These are phyloP conservation scores for Pythium scleroteichum DNA, from an alignment of 352 stramenopile genomes.

Conservation along the genomic window DNA sequence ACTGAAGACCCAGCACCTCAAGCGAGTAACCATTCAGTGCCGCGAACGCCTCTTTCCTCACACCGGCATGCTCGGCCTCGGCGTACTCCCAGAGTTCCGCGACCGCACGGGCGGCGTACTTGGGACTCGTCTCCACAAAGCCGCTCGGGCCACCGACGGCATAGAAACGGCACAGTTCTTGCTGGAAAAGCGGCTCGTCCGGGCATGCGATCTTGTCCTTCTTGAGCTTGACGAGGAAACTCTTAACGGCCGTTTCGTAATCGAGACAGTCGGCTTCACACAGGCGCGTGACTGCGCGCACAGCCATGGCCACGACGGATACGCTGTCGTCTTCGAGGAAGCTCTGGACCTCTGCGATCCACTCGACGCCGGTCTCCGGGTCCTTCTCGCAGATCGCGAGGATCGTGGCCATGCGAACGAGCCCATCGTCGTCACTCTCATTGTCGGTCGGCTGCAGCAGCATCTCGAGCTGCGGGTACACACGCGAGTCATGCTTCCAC, in stretches of 20 bases:
- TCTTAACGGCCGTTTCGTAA: conserved; percentile 78
- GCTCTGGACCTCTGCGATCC: conserved; percentile 58
- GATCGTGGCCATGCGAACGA: conserved; percentile 65
- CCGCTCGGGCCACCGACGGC: conserved; percentile 26
- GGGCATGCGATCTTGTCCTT: conserved; percentile 62
- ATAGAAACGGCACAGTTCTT: conserved; percentile 61
- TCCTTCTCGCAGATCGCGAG: conserved; percentile 62
- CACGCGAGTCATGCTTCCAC: conserved; percentile 63
- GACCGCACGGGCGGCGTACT: conserved; percentile 46
- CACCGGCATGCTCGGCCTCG: conserved; percentile 31
- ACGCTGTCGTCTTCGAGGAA: conserved; percentile 53
- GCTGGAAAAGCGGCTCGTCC: conserved; percentile 50
- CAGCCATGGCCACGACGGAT: conserved; percentile 60
- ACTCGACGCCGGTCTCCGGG: conserved; percentile 67
- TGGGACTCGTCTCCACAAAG: conserved; percentile 43
- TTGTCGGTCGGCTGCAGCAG: conserved; percentile 43
- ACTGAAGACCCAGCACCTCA: conserved; percentile 40
- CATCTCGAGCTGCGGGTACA: conserved; percentile 61
- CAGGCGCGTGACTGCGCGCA: conserved; percentile 59
- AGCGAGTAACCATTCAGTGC: conserved; percentile 53
- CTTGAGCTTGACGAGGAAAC: conserved; percentile 61
- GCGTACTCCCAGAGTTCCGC: conserved; percentile 52
- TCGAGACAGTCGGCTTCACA: conserved; percentile 69
- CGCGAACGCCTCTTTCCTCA: conserved; percentile 45
- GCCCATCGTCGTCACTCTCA: conserved; percentile 30